Base-by-base conservation (phyloP, 1,284 basidiomycete species). In the Trametes versicolor region DNA sequence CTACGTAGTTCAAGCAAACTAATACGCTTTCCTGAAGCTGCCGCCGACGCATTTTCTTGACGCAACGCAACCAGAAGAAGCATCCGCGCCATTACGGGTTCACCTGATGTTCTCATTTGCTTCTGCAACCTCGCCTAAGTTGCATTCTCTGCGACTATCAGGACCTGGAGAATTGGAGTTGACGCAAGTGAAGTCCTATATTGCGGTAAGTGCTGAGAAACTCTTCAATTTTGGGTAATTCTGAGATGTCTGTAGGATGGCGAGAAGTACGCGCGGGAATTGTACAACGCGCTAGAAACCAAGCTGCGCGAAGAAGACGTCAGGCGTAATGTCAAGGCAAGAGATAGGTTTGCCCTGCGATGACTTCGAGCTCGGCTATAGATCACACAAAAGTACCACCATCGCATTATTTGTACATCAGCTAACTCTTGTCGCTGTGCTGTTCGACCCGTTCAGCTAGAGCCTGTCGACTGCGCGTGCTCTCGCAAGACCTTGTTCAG, bases 31-130 rank as follows among this genome's bases (percentile, higher is more conserved):
- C 9, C 7, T 4, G 34, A 51, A 91, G 88, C 74, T 85, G 52
- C 80, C 85, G 10, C 80, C 85, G 0, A 70, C 79, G 9, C 85
- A 91, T 71, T 91, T 89, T 67, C 79, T 94, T 37, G 92, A 95
- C 67, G 92, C 91, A 15, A 87, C 85, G 0, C 71, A 77, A 1
- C 79, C 82, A 56, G 92, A 94, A 77, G 91, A 93, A 75, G 81
- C 84, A 0, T 85, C 89, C 8, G 71, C 73, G 0, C 83, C 87
- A 0, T 73, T 87, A 17, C 83, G 85, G 9, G 76, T 93, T 5
- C 75, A 92, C 15, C 72, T 90, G 0, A 80, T 87, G 60, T 91
- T 87, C 72, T 87, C 91, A 0, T 92, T 91, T 63, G 77, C 79
- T 0, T 54, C 80, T 3, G 67, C 71, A 10, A 68, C 75, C 7